These are phyloP conservation scores for Aspergillus neoniger DNA, from an alignment of 2,329 filamentous ascomycete genomes.

Conservation along the genomic window DNA sequence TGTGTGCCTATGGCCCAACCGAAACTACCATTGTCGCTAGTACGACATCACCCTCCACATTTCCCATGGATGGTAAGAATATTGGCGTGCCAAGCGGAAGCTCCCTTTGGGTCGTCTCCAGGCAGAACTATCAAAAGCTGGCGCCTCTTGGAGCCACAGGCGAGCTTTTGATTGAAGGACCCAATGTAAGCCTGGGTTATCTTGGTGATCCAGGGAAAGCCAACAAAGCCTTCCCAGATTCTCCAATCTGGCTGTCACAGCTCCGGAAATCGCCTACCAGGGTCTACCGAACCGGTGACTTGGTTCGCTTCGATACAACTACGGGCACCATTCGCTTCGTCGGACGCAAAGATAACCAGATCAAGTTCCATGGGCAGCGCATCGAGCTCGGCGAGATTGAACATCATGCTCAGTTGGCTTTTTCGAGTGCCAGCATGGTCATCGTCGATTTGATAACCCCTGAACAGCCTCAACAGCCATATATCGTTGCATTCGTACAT, in stretches of 20 bases:
- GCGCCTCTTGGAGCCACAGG: not conserved
- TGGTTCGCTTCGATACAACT: not conserved
- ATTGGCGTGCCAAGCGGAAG: not conserved
- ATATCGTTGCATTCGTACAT: not conserved
- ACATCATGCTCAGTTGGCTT: not conserved
- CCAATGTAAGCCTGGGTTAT: not conserved
- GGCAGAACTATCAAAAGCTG: not conserved
- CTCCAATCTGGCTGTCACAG: not conserved
- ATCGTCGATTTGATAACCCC: not conserved
- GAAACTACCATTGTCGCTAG: not conserved
- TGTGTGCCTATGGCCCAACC: not conserved
- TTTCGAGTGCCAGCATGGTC: not conserved
- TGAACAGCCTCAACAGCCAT: not conserved
- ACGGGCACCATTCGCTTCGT: not conserved
- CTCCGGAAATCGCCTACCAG: not conserved
- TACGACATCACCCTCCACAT: not conserved
- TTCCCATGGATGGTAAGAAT: not conserved
- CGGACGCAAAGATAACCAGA: slow-evolving; percentile 43
- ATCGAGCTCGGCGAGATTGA: slow-evolving; percentile 2
- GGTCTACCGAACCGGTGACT: not conserved
- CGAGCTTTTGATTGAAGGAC: not conserved
- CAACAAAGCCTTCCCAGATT: not conserved
- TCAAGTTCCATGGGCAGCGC: slow-evolving; percentile 62
- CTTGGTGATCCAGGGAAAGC: not conserved
- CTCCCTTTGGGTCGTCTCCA: not conserved